phyloP scores from a whole-genome alignment of 2,329 filamentous ascomycete species.

The Grosmannia huntii region DNA sequence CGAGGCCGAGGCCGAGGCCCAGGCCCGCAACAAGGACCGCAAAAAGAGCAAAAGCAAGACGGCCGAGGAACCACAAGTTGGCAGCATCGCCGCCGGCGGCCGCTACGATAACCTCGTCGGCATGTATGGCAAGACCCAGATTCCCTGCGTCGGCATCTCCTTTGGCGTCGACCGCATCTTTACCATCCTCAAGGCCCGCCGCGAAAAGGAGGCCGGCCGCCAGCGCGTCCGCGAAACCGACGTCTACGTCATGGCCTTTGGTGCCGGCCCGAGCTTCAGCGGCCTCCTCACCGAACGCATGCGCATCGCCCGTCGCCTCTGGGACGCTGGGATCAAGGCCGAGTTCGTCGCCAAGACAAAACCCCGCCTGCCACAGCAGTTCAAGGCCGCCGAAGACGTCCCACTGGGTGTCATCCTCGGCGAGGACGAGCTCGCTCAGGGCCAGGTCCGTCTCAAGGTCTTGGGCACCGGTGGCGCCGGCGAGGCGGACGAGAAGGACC shows the following conservation, averaged over 20 bases:
- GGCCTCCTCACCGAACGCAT: conserved; percentile 77
- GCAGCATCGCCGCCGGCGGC: conserved; percentile 78
- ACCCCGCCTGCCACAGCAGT: conserved; percentile 78
- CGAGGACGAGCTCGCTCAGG: conserved; percentile 73
- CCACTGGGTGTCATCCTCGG: conserved; percentile 84
- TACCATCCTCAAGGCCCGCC: conserved; percentile 71
- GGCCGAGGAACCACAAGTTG: conserved; percentile 44
- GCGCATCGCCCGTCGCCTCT: conserved; percentile 61
- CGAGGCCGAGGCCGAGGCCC: conserved; percentile 22
- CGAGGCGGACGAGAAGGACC: conserved; percentile 80
- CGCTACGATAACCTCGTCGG: conserved; percentile 88
- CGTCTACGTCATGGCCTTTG: conserved; percentile 91
- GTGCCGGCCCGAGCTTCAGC: conserved; percentile 52
- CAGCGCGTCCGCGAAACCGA: conserved; percentile 66
- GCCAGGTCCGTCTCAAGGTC: conserved; percentile 79
- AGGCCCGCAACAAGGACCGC: conserved; percentile 14
- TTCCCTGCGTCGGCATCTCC: conserved; percentile 84
- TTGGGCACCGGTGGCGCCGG: conserved; percentile 31
- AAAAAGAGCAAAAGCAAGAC: conserved; percentile 4
- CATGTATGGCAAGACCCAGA: conserved; percentile 81
- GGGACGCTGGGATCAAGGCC: conserved; percentile 81
- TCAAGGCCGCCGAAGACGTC: conserved; percentile 81
- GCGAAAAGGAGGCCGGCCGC: conserved; percentile 30
- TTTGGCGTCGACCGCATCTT: conserved; percentile 96
- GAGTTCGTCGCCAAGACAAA: conserved; percentile 86